Conservation (phyloP, 2,329 filamentous ascomycete species). For the Talaromyces marneffei region DNA sequence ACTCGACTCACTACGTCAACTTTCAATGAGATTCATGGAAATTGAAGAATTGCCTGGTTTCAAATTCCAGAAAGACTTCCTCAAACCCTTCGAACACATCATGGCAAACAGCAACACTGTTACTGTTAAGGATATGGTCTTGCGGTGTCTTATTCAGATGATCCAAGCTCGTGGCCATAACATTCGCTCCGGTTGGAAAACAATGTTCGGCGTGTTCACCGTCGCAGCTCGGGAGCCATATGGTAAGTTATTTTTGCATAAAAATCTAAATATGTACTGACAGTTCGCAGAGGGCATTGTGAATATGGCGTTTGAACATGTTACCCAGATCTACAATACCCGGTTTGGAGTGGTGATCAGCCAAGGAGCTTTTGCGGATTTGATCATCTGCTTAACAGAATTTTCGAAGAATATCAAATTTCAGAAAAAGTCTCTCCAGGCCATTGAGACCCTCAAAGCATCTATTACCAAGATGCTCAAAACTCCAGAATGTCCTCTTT, state of each 20-base stretch:
- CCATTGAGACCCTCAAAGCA: constrained; percentile 89
- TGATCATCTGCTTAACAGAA: constrained; percentile 93
- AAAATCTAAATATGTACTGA: background rate
- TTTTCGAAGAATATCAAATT: constrained; percentile 99
- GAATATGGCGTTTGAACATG: constrained; percentile 93
- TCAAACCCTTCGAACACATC: constrained; percentile 97
- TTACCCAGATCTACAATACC: constrained; percentile 90
- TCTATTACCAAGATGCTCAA: constrained; percentile 92
- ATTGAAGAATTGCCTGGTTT: constrained; percentile 96
- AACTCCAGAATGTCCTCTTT: constrained; percentile 90
- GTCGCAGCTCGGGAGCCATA: constrained; percentile 89
- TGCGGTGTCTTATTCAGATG: constrained; percentile 97
- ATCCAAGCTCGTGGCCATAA: constrained; percentile 95
- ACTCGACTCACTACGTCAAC: constrained; percentile 84
- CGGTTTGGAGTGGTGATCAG: constrained; percentile 94
- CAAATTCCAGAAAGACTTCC: constrained; percentile 99
- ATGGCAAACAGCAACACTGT: constrained; percentile 88
- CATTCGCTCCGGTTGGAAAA: constrained; percentile 95
- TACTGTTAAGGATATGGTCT: constrained; percentile 93
- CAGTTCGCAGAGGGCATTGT: constrained; percentile 71
- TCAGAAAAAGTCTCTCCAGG: constrained; percentile 95
- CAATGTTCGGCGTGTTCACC: constrained; percentile 98
- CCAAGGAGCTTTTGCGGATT: constrained; percentile 91
- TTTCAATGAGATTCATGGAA: constrained; percentile 99
- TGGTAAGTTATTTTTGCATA: constrained; percentile 40